Base-by-base conservation (phyloP, 108 stramenopile genomes). In the Nitzschia palea region DNA sequence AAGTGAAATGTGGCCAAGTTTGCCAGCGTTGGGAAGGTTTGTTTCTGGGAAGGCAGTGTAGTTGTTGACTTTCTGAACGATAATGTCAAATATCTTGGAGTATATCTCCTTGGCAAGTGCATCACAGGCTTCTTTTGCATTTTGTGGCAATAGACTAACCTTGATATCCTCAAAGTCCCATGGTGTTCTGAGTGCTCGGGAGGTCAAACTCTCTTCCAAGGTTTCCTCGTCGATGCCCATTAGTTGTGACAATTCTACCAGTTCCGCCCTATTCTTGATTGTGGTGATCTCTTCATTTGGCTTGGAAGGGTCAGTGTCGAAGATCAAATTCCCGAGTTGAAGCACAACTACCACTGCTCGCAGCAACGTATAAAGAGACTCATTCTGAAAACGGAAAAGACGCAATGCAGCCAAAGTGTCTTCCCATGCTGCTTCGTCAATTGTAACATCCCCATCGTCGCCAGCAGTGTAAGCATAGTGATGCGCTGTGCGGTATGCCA, bases 31-130 rank as follows among this genome's bases (percentile, higher is more conserved):
- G 0, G 70, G 45, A 32, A 67, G 77, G 3, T 61, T 3, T 3
- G 69, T 5, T 12, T 34, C 52, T 14, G 53, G 53, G 53, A 3
- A 54, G 50, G 53, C 74, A 65, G 69, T 70, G 47, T 52, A 70
- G 29, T 56, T 27, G 58, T 89, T 89, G 45, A 89, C 80, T 40
- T 65, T 77, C 55, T 80, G 74, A 0, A 90, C 84, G 18, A 91
- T 61, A 33, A 69, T 67, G 58, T 93, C 83, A 69, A 97, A 97
- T 17, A 91, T 62, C 2, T 79, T 78, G 12, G 86, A 83, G 76
- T 97, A 98, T 47, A 98, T 74, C 6, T 84, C 88, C 77, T 98
- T 98, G 17, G 95, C 93, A 44, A 98, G 68, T 5, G 95, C 95
- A 60, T 97, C 92, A n/a, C 89, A 80, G 15, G 85, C 83, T 31